Evolutionary conservation across 2,329 filamentous ascomycete species (phyloP), one percentile per base, ranked within the genome.

Genomic region (Periglandula ipomoeae): DNA sequence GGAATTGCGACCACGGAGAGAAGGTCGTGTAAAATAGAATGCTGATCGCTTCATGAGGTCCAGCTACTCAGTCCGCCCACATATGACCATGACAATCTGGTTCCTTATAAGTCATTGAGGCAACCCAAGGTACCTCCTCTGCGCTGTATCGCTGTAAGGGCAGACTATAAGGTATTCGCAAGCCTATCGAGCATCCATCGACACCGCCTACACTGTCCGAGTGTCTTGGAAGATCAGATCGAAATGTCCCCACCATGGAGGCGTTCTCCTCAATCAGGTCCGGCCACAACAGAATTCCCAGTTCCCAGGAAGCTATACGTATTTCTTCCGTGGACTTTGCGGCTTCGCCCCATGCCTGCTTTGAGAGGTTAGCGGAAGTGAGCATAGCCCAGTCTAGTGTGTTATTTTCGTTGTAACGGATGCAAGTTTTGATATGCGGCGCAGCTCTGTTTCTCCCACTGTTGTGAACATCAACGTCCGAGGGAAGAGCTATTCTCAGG

Each of bases 341-440:
- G 3, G 76, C 71, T 34, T 85, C 81, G 1, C 89, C 89, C 90
- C 89, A 95, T 0, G 89, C 89, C 65, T 95, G 89, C 52, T 84
- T 91, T 2, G 87, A 93, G 2, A 95, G 64, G 56, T 95, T 95
- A n/a, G 89, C 89, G n/a, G 87, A 93, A 0, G 88, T 94, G 2
- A 94, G 63, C 54, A 95, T 72, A 2, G 87, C 88, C 90, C 89
- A 95, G 59, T 93, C 86, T 35, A 94, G 82, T 0, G 67, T 65
- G 2, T 58, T 61, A 17, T 68, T 59, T n/a, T 63, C 55, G 47
- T 70, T 66, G 55, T 75, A 89, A 4, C 86, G 79, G 40, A 90
- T 81, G 59, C 93, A 95, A 0, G 89, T 95, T 64, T 95, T 95
- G 61, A 95, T 86, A 57, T 95, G 89, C 0, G 89, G 89, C 1